Percentiles rank a stretch among this genome's conserved stretches.
Conservation (phyloP, 2,329 filamentous ascomycete genomes). For the Aspergillus vadensis region DNA sequence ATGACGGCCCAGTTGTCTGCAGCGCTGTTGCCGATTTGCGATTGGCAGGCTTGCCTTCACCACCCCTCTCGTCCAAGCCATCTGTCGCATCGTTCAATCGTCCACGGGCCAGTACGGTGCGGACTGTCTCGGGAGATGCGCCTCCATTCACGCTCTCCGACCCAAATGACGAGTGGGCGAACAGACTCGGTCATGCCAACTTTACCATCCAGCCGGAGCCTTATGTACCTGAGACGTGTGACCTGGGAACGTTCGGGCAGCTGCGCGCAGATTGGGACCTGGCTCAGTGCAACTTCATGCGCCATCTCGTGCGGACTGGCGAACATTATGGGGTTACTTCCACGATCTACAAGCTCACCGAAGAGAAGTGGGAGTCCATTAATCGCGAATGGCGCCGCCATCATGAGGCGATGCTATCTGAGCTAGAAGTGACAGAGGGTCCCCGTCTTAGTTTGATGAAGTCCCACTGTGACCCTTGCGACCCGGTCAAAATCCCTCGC, state of each 20-base stretch:
- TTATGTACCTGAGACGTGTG: constrained; percentile 67
- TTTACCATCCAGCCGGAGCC: constrained; percentile 84
- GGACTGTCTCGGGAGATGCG: constrained; percentile 50
- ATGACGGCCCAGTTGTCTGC: constrained; percentile 47
- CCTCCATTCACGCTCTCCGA: constrained; percentile 66
- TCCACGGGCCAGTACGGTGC: constrained; percentile 47
- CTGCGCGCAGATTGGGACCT: constrained; percentile 79
- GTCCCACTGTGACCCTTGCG: constrained; percentile 49
- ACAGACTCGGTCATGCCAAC: constrained; percentile 86
- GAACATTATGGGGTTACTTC: constrained; percentile 91
- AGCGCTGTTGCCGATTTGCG: constrained; percentile 50
- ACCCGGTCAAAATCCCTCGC: constrained; percentile 49
- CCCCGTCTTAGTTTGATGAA: constrained; percentile 42
- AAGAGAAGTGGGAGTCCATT: constrained; percentile 84
- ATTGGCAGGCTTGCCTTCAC: constrained; percentile 59
- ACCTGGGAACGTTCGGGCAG: constrained; percentile 62
- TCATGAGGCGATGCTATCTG: constrained; percentile 65
- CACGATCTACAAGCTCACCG: constrained; percentile 81
- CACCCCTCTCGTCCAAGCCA: constrained; percentile 74
- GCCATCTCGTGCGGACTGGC: constrained; percentile 81
- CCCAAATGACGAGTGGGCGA: constrained; percentile 75
- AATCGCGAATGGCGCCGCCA: constrained; percentile 72
- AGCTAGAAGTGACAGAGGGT: constrained; percentile 42
- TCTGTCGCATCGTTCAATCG: constrained; percentile 74
- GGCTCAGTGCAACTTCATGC: constrained; percentile 82